Evolutionary conservation across 441 rosid species (phyloP).

Genomic region (Pelargonium fulgidum): DNA sequence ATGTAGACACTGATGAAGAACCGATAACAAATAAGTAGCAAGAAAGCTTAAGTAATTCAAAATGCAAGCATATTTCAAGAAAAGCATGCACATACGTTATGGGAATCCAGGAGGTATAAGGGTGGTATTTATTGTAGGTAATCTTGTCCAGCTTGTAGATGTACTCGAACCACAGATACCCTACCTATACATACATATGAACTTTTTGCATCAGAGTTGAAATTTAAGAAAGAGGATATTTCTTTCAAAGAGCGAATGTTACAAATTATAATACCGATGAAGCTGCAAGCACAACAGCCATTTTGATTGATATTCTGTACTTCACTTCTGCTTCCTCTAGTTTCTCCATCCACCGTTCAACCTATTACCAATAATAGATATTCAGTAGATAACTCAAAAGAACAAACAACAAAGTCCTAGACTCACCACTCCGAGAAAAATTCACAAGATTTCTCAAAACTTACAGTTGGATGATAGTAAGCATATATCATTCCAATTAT

Average conservation of each 20-base stretch:
- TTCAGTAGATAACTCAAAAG: slow-evolving; percentile 10
- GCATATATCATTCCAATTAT: slow-evolving; percentile 97
- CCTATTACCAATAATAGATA: slow-evolving; percentile 37
- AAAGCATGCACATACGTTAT: slow-evolving; percentile 56
- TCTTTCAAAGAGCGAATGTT: not conserved
- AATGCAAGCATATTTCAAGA: slow-evolving; percentile 15
- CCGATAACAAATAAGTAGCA: slow-evolving; percentile 19
- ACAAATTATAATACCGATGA: slow-evolving; percentile 1
- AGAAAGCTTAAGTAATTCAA: slow-evolving; percentile 9
- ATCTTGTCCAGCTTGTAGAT: slow-evolving; percentile 94
- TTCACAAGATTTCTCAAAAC: not conserved
- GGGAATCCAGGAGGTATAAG: slow-evolving; percentile 99
- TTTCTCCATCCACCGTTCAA: slow-evolving; percentile 96
- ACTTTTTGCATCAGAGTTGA: slow-evolving; percentile 11
- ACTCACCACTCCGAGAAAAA: slow-evolving; percentile 4
- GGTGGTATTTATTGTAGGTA: slow-evolving; percentile 89
- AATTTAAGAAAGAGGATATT: not conserved
- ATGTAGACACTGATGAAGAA: slow-evolving; percentile 66
- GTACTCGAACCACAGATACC: slow-evolving; percentile 84
- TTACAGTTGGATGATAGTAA: slow-evolving; percentile 53
- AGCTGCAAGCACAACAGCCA: slow-evolving; percentile 33
- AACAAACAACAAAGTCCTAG: not conserved
- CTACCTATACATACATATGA: slow-evolving; percentile 46
- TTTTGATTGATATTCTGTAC: slow-evolving; percentile 60
- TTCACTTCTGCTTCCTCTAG: slow-evolving; percentile 87